These are phyloP conservation scores for Alternaria hordeiaustralica DNA, from an alignment of 2,329 filamentous ascomycete species.

Conservation along the genomic window DNA sequence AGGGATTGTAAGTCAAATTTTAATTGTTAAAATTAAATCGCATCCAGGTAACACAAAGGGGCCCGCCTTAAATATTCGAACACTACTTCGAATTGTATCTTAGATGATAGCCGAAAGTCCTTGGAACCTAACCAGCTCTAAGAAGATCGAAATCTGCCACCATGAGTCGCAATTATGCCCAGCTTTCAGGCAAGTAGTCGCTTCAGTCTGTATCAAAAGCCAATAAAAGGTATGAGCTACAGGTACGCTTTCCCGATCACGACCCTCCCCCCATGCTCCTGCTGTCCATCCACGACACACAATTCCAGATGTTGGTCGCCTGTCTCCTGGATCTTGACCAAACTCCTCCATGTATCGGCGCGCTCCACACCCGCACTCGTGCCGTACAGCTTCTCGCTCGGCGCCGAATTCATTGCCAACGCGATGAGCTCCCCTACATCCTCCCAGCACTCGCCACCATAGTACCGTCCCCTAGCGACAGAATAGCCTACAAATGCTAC, in stretches of 20 bases:
- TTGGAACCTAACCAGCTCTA: too few species aligned
- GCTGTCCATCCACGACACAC: background rate
- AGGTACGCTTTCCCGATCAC: background rate
- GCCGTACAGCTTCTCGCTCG: background rate
- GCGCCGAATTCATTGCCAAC: background rate
- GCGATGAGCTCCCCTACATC: background rate
- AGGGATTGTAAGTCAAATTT: too few species aligned
- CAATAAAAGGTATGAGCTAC: background rate
- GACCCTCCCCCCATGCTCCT: background rate
- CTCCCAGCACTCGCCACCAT: background rate
- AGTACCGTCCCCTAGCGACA: background rate
- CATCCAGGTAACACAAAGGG: too few species aligned
- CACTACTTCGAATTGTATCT: too few species aligned
- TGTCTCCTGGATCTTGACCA: background rate
- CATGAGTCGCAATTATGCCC: too few species aligned
- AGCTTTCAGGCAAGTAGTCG: too few species aligned
- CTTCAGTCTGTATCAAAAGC: too few species aligned
- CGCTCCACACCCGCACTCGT: background rate
- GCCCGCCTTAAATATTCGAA: too few species aligned
- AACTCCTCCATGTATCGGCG: background rate
- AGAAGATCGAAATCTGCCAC: too few species aligned
- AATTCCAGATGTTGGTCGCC: background rate
- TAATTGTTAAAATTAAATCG: too few species aligned
- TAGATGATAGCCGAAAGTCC: too few species aligned
- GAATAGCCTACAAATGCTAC: background rate